Evolutionary conservation across 2,329 filamentous ascomycete species (phyloP), one percentile per base, ranked within the genome.

Genomic region (Periconia macrospinosa): DNA sequence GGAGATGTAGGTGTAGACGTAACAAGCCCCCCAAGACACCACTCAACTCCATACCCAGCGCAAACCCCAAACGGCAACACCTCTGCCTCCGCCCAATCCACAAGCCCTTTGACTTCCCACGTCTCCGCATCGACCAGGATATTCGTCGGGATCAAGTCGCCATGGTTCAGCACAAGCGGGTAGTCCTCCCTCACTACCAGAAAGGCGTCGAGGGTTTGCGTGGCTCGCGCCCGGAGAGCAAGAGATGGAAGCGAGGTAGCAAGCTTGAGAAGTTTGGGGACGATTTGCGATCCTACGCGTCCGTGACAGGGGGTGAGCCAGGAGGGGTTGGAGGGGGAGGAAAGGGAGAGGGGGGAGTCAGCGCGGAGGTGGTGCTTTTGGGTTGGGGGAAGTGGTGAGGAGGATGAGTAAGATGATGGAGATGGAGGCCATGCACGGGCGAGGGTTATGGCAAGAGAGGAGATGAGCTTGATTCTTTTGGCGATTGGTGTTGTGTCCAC

Each of bases 81-180:
- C 63, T 87, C 85, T 0, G 81, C 83, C 63, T 88, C 86, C 0
- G 83, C 83, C 86, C 85, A 88, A 62, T 88, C 86, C 0, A 88
- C 75, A 1, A 88, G 54, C 1, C 85, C 86, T 0, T 63, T 74
- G 8, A 87, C 63, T 2, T 60, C 50, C 49, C 80, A 81, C 0
- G 75, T 76, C 1, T 68, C 51, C 0, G 71, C 61, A 49, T 79
- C 71, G 0, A 86, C 75, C 62, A 87, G 76, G 42, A 88, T 77
- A 54, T 88, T 88, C 2, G 76, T 76, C 0, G 83, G 75, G 0
- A 85, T 71, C 6, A 87, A 69, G 60, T 88, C 86, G 0, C 85
- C 85, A 50, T 88, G 85, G 6, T 79, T 86, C 11, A 88, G 66
- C 3, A 81, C 78, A 72, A 84, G 81, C 0, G 83, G 83, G 3